These are phyloP conservation scores for Cicer bijugum DNA, from an alignment of 306 rosid genomes.

Conservation along the genomic window DNA sequence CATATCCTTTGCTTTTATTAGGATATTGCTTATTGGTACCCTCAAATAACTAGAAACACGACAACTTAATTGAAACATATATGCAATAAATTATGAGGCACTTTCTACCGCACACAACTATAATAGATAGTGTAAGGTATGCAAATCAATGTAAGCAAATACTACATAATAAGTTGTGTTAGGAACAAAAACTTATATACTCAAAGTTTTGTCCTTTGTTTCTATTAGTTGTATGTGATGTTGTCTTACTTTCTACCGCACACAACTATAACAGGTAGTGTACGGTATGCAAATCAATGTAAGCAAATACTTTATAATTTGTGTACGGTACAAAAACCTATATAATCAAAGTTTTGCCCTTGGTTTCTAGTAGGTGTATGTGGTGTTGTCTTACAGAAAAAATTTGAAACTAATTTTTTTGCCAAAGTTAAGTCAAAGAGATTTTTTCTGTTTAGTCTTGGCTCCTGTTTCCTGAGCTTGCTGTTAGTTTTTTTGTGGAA, in stretches of 20 bases:
- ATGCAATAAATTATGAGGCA: background rate
- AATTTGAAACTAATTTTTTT: background rate
- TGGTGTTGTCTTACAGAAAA: background rate
- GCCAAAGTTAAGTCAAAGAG: background rate
- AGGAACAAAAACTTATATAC: background rate
- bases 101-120: background rate
- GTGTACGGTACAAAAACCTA: background rate
- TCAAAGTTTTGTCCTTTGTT: background rate
- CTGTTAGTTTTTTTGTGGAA: background rate
- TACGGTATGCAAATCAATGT: background rate
- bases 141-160: background rate
- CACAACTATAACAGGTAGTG: background rate
- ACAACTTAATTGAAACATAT: slow-evolving; percentile 12
- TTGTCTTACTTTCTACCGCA: background rate
- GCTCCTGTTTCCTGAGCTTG: background rate
- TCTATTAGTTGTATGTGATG: background rate
- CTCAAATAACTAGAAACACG: background rate
- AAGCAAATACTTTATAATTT: background rate
- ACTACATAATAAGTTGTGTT: background rate
- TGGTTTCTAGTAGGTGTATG: background rate
- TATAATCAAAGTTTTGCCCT: background rate
- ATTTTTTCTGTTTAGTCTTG: background rate
- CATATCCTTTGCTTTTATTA: background rate
- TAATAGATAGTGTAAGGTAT: background rate
- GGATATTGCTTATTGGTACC: background rate